Evolutionary conservation across 352 stramenopile species (phyloP).

Genomic region (Phytophthora pseudosyringae): DNA sequence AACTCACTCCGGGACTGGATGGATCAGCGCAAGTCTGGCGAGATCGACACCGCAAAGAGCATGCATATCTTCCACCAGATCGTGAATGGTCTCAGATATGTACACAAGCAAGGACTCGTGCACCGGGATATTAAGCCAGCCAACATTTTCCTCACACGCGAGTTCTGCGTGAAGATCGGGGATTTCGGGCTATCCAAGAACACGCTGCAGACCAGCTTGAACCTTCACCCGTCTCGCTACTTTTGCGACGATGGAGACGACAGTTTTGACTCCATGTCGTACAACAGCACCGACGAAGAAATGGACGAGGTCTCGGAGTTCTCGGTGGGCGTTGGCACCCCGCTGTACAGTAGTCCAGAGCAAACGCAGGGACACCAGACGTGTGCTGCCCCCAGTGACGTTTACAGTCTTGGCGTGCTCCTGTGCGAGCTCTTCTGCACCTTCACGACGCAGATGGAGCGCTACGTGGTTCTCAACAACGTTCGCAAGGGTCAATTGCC

Average conservation of each 20-base stretch:
- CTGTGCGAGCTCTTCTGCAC: constrained; percentile 78
- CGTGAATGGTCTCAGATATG: constrained; percentile 77
- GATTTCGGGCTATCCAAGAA: constrained; percentile 86
- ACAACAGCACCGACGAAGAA: constrained; percentile 32
- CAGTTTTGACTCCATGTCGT: constrained; percentile 28
- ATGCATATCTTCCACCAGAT: constrained; percentile 81
- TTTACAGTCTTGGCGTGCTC: constrained; percentile 79
- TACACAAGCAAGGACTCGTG: constrained; percentile 74
- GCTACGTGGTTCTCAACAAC: constrained; percentile 59
- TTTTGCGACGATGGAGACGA: constrained; percentile 46
- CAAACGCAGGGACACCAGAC: constrained; percentile 53
- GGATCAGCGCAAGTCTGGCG: constrained; percentile 46
- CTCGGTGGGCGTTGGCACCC: constrained; percentile 77
- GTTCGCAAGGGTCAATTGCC: constrained; percentile 54
- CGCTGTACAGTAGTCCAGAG: constrained; percentile 80
- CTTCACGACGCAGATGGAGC: constrained; percentile 86
- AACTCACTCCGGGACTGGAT: constrained; percentile 89
- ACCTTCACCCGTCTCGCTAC: constrained; percentile 63
- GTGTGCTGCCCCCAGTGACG: constrained; percentile 60
- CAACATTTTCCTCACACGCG: constrained; percentile 81
- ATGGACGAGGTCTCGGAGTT: constrained; percentile 44
- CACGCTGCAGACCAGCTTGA: constrained; percentile 60
- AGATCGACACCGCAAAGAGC: constrained; percentile 53
- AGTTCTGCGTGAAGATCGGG: constrained; percentile 83
- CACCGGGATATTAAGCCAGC: constrained; percentile 86